Percentiles rank a stretch among this genome's conserved stretches.
phyloP scores from a whole-genome alignment of 2,329 filamentous ascomycete genomes.

The Hirsutella rhossiliensis region DNA sequence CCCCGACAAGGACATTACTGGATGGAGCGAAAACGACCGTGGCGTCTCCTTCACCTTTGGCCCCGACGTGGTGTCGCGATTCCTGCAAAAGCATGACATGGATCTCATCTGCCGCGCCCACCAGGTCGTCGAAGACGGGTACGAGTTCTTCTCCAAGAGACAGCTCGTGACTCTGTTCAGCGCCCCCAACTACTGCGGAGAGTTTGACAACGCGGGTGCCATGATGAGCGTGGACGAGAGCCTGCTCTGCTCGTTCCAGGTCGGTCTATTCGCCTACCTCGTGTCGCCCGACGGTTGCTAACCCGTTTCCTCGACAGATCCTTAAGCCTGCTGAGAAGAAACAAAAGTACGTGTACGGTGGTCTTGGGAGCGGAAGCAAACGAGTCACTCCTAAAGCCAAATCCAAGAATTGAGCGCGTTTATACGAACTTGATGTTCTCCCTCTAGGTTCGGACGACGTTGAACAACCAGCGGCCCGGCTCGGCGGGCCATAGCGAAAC shows the following conservation, averaged over 20 bases:
- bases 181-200: constrained; percentile 97
- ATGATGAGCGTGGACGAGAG: constrained; percentile 99
- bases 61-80: constrained; percentile 90
- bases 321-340: constrained; percentile 99
- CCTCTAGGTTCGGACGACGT: constrained; percentile 94
- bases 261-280: constrained; percentile 23
- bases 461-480: constrained; percentile 34
- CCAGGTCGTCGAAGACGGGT: constrained; percentile 97
- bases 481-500: constrained; percentile 5
- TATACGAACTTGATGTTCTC: constrained; percentile 53
- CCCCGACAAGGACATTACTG: constrained; percentile 97
- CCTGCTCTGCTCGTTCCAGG: constrained; percentile 97
- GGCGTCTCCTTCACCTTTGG: constrained; percentile 98
- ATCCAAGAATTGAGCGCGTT: constrained; percentile 12
- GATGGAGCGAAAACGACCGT: constrained; percentile 98
- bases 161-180: constrained; percentile 96
- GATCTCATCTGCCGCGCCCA: constrained; percentile 97
- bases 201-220: constrained; percentile 97
- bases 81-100: constrained; percentile 99
- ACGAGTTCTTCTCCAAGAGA: constrained; percentile 98
- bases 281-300: not conserved
- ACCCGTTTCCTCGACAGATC: constrained; percentile 45
- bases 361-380: constrained; percentile 44
- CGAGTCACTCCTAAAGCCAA: constrained; percentile 12
- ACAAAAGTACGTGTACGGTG: constrained; percentile 93